Conservation (phyloP, 148 eudicot species). For the Silene latifolia region DNA sequence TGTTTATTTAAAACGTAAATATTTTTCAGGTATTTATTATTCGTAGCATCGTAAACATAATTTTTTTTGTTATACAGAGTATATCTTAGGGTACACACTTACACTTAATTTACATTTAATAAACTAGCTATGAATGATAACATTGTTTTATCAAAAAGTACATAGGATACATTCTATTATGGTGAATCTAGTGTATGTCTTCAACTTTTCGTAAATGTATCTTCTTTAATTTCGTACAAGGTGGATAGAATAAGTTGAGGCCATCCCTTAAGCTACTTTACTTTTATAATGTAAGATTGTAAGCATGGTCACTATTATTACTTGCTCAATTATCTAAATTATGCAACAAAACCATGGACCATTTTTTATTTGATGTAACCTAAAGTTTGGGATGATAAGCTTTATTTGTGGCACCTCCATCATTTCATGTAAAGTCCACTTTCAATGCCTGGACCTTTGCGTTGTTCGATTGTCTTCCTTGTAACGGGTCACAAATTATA, state of each 20-base stretch:
- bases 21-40: no score
- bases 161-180: background rate
- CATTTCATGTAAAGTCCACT: constrained; percentile 5
- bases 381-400: constrained; percentile 18
- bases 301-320: background rate
- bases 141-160: no score
- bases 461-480: no score
- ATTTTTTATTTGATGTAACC: constrained; percentile 9
- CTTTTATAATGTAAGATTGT: background rate
- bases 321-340: constrained; percentile 6
- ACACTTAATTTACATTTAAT: no score
- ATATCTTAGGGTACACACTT: no score
- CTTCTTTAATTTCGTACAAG: background rate
- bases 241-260: background rate
- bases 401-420: background rate
- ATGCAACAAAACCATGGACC: constrained; percentile 20
- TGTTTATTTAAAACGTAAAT: no score
- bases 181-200: background rate
- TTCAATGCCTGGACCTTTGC: background rate
- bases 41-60: no score
- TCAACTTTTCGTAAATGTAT: background rate
- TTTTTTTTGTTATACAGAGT: no score
- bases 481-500: no score
- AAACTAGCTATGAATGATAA: no score
- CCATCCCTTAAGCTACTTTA: background rate